Base-by-base conservation (phyloP, 2,329 filamentous ascomycete species). In the Calonectria henricotiae region DNA sequence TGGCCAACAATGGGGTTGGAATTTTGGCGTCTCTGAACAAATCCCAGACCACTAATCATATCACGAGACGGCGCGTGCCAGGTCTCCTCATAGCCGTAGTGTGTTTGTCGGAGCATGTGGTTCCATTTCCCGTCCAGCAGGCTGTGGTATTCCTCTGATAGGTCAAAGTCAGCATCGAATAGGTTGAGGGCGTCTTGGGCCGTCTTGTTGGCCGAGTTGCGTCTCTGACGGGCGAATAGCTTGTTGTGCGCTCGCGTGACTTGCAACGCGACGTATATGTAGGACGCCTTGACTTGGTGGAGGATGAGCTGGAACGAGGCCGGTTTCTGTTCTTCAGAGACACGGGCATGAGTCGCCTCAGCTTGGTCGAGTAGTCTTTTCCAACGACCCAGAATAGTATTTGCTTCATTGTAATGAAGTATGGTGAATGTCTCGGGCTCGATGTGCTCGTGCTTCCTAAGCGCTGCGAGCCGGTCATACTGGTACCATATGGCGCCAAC, bases 301-400 rank as follows among this genome's bases (percentile, higher is more conserved):
- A 90, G 82, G 11, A 91, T 84, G 39, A 89, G 85, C 74, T 92
- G 85, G 79, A 89, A 91, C 68, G 88, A 87, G 0, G 89, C 84
- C 2, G 88, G 82, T 47, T 86, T 85, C 5, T 84, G 80, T 0
- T 80, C 81, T 0, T 80, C 77, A 0, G 83, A 74, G 3, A 89
- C 76, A 2, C 76, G 78, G 17, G 81, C 76, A 55, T 87, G 83
- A 0, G 89, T 74, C 0, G 74, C 75, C 49, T 86, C 78, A 0
- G 88, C 87, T 9, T 80, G 78, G 0, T 79, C 73, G 0, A 82
- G 80, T 27, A 90, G 82, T 0, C 80, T 71, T 20, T 82, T 76
- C 88, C 89, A 91, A 27, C 85, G 82, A 0, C 79, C 74, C 1
- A 89, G 76, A 2, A 89, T 82, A 0, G 71, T 80, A 46, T 90